Evolutionary conservation across 2,329 filamentous ascomycete species (phyloP).

Genomic region (Paracoccidioides brasiliensis): DNA sequence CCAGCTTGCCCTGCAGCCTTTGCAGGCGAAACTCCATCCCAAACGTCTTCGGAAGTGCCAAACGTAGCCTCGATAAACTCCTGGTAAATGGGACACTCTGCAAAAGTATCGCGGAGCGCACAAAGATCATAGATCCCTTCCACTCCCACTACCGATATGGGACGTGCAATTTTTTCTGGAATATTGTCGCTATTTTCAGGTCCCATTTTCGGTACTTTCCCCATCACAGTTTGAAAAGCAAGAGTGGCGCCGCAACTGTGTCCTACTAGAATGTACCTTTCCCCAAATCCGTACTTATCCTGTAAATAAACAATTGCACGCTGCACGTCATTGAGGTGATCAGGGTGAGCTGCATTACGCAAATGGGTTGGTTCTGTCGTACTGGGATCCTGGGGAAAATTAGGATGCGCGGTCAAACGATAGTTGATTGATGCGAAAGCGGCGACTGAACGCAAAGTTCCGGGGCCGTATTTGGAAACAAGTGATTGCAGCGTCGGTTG

Average conservation of each 20-base stretch:
- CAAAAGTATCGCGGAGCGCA: constrained; percentile 23
- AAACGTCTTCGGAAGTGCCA: constrained; percentile 23
- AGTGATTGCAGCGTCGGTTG: constrained; percentile 23
- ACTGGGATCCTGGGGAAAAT: constrained; percentile 24
- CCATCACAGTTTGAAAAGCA: constrained; percentile 33
- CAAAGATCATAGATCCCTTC: constrained; percentile 35
- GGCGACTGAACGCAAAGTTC: constrained; percentile 17
- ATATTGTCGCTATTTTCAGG: constrained; percentile 3
- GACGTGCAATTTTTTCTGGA: constrained; percentile 14
- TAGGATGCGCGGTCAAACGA: constrained; percentile 32
- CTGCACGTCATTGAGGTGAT: constrained; percentile 33
- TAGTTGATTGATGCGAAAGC: constrained; percentile 36
- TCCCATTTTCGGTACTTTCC: constrained; percentile 10
- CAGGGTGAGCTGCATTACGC: constrained; percentile 31
- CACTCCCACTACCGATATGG: constrained; percentile 29
- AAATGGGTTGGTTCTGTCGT: constrained; percentile 18
- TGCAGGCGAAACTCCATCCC: constrained; percentile 30
- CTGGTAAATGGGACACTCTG: constrained; percentile 23
- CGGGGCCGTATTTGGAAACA: constrained; percentile 9
- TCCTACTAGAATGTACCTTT: constrained; percentile 32
- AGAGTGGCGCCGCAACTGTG: constrained; percentile 37
- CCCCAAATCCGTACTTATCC: constrained; percentile 25
- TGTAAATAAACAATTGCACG: constrained; percentile 30
- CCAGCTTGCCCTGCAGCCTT: constrained; percentile 17
- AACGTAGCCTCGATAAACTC: constrained; percentile 32